These are phyloP conservation scores for Cercospora sp. DNA, from an alignment of 2,329 filamentous ascomycete genomes.

Conservation along the genomic window DNA sequence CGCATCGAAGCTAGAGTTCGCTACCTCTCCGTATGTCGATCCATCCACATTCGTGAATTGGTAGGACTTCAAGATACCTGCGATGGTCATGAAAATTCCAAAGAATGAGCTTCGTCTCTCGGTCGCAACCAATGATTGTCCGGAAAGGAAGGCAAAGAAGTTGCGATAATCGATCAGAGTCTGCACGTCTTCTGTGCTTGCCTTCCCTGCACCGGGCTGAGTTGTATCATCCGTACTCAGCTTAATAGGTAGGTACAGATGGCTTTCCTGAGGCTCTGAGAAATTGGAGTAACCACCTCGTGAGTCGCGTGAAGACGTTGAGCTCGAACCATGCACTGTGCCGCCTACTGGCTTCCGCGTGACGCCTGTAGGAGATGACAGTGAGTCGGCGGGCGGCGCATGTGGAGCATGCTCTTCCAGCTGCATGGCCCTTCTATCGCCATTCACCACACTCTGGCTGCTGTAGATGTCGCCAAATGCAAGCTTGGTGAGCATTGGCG, in stretches of 20 bases:
- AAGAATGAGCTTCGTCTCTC: constrained; percentile 57
- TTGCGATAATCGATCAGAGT: constrained; percentile 61
- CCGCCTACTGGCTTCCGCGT: constrained; percentile 16
- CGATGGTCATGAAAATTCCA: constrained; percentile 61
- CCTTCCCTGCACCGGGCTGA: constrained; percentile 31
- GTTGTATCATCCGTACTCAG: constrained; percentile 51
- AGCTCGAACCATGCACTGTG: constrained; percentile 26
- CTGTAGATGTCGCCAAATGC: constrained; percentile 56
- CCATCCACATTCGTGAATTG: constrained; percentile 63
- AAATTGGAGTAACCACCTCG: constrained; percentile 50
- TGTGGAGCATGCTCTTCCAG: constrained; percentile 33
- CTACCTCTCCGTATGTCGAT: constrained; percentile 63
- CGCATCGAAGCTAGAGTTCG: constrained; percentile 64
- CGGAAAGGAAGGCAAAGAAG: constrained; percentile 63
- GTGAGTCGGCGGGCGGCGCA: constrained; percentile 32
- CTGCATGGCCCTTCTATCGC: constrained; percentile 38
- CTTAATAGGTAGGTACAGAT: constrained; percentile 60
- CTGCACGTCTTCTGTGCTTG: constrained; percentile 52
- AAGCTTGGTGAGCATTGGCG: constrained; percentile 55
- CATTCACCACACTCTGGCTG: constrained; percentile 34
- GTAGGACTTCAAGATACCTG: constrained; percentile 57
- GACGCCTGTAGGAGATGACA: constrained; percentile 35
- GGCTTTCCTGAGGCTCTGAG: constrained; percentile 53
- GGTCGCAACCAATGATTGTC: constrained; percentile 61
- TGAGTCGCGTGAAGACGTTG: constrained; percentile 37